phyloP scores from a whole-genome alignment of 2,329 filamentous ascomycete species.

The Pseudopithomyces chartarum region DNA sequence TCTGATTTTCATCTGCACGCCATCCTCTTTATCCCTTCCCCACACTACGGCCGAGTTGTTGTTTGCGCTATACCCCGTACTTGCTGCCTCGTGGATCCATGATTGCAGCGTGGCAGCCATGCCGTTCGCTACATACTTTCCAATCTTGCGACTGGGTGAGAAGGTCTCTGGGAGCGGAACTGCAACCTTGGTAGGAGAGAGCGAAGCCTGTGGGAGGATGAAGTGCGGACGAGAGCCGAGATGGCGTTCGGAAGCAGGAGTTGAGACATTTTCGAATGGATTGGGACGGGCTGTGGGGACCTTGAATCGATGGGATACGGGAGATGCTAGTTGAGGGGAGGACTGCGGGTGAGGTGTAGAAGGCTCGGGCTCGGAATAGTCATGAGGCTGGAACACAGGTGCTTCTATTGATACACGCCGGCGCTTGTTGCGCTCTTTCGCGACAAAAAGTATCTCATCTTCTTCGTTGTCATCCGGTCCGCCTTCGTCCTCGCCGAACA shows the following conservation, averaged over 20 bases:
- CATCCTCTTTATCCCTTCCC: conserved; percentile 30
- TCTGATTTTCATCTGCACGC: conserved; percentile 26
- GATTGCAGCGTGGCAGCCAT: conserved; percentile 55
- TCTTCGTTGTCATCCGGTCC: conserved; percentile 20
- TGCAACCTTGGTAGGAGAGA: conserved; percentile 27
- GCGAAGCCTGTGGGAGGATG: conserved; percentile 40
- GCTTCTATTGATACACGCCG: conserved; percentile 26
- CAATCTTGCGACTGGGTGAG: conserved; percentile 56
- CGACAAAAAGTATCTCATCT: conserved; percentile 35
- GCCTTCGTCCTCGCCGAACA: conserved; percentile 2
- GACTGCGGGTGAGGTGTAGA: not conserved
- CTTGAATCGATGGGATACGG: conserved; percentile 33
- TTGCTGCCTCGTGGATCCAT: conserved; percentile 56
- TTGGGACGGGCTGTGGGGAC: conserved; percentile 22
- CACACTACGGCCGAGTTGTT: conserved; percentile 16
- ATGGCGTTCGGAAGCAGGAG: conserved; percentile 5
- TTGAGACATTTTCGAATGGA: conserved; percentile 11
- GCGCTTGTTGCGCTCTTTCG: conserved; percentile 26
- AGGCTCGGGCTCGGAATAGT: not conserved
- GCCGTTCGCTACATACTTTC: conserved; percentile 56
- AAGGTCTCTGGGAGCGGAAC: conserved; percentile 58
- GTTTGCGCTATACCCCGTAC: conserved; percentile 24
- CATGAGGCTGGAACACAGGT: conserved; percentile 9
- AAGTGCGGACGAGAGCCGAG: conserved; percentile 42
- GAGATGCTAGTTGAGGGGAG: conserved; percentile 16